phyloP scores from a whole-genome alignment of 768 basidiomycete genomes.

The Sarcodon aspratus region DNA sequence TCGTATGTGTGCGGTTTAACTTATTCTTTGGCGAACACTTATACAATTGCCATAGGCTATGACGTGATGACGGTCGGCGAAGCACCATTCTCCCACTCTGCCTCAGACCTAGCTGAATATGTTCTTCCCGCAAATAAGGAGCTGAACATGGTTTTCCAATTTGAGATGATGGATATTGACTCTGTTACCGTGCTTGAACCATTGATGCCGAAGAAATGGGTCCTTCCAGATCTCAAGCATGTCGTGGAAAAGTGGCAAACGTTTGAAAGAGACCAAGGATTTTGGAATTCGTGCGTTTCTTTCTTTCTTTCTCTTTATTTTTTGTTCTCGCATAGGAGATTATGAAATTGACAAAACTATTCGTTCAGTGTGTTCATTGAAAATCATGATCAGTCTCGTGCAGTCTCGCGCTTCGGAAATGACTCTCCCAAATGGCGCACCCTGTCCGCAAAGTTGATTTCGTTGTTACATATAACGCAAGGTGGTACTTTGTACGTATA shows the following conservation, averaged over 20 bases:
- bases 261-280: constrained; percentile 44
- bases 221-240: constrained; percentile 37
- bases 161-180: constrained; percentile 53
- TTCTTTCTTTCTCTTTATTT: not conserved
- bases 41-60: constrained; percentile 23
- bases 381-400: constrained; percentile 59
- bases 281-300: constrained; percentile 50
- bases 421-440: constrained; percentile 45
- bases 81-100: constrained; percentile 44
- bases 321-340: not conserved
- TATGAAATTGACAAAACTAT: not conserved
- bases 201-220: constrained; percentile 36
- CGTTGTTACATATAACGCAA: constrained; percentile 48
- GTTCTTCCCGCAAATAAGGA: constrained; percentile 46
- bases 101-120: constrained; percentile 40
- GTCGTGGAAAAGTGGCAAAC: constrained; percentile 39
- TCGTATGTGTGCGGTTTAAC: constrained; percentile 25
- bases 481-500: constrained; percentile 63
- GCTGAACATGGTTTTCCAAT: constrained; percentile 56
- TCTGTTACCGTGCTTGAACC: constrained; percentile 26
- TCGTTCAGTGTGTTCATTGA: constrained; percentile 44
- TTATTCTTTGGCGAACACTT: constrained; percentile 1
- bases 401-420: constrained; percentile 56
- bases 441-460: constrained; percentile 52
- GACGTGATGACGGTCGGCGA: constrained; percentile 60